phyloP scores from a whole-genome alignment of 2,329 filamentous ascomycete genomes.

The Mycosphaerella arachidis region DNA sequence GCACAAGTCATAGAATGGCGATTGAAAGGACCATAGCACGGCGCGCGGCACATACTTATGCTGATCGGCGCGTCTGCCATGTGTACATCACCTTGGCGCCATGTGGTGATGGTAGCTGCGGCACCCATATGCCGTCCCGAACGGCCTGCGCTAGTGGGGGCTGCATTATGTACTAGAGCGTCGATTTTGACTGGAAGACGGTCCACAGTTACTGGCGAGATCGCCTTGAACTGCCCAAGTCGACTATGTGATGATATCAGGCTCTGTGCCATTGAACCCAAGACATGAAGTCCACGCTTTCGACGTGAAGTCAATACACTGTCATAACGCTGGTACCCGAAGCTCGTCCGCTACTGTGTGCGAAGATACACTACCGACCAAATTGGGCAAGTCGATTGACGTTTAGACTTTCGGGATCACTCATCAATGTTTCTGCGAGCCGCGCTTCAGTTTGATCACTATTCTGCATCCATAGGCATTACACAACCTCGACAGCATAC shows the following conservation, averaged over 20 bases:
- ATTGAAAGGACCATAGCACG: background rate
- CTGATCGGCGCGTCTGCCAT: background rate
- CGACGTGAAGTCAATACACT: no score
- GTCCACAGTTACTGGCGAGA: background rate
- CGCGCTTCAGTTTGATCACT: background rate
- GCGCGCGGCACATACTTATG: conserved; percentile 18
- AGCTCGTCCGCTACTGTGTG: background rate
- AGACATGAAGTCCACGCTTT: no score
- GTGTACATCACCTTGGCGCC: background rate
- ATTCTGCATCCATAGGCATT: background rate
- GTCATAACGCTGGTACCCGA: background rate
- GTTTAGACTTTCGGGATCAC: conserved; percentile 6
- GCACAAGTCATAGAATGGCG: background rate
- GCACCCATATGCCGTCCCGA: background rate
- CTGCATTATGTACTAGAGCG: background rate
- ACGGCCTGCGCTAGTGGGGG: background rate
- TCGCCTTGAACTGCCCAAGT: background rate
- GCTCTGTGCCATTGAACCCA: no score
- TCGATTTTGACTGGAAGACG: background rate
- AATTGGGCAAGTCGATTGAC: background rate
- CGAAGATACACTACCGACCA: background rate
- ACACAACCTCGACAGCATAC: background rate
- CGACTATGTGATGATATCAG: no score
- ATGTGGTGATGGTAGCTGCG: background rate
- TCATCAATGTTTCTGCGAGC: conserved; percentile 1